Evolutionary conservation across 306 rosid genomes (phyloP), one percentile per base, ranked within the genome.

Genomic region (Glycine soja): DNA sequence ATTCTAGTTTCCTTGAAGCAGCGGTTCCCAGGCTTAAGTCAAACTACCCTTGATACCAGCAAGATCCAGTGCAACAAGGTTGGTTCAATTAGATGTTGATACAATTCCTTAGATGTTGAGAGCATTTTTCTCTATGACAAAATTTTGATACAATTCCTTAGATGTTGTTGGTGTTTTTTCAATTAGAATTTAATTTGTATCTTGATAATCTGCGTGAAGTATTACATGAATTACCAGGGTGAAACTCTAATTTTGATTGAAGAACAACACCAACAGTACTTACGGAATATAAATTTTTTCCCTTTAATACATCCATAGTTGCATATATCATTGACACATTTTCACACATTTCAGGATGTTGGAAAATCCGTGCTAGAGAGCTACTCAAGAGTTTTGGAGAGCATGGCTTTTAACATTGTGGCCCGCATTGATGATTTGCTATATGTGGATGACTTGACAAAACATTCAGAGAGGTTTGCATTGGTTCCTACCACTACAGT

Each of bases 31-130:
- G 91, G 89, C 80, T 87, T 95, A 64, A 90, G 97, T 43, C 98
- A 95, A 88, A 91, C 99, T 24, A 86, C 90, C 63, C 86, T 93
- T 24, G 99, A 95, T 65, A 90, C 99, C 24, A 88, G 93, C 95
- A 95, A 93, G 85, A 93, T 95, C 83, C 98, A 95, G 34, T 90
- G 84, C 91, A 95, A 95, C 86, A 89, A 89, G 97, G 99, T 93
- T 42, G 96, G 97, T 93, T 47, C 72, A n/a, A n/a, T n/a, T n/a
- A n/a, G n/a, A n/a, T n/a, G n/a, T 36, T 36, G 40, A 36, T 36
- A 3, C 4, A 36, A 36, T 3, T 36, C 40, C 40, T 34, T 34
- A n/a, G n/a, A n/a, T n/a, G n/a, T n/a, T n/a, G n/a, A n/a, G n/a
- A n/a, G n/a, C n/a, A n/a, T n/a, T 51, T 42, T n/a, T n/a, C n/a